Evolutionary conservation across 2,329 filamentous ascomycete species (phyloP), one percentile per base, ranked within the genome.

Genomic region (Arthrobotrys sphaeroides): DNA sequence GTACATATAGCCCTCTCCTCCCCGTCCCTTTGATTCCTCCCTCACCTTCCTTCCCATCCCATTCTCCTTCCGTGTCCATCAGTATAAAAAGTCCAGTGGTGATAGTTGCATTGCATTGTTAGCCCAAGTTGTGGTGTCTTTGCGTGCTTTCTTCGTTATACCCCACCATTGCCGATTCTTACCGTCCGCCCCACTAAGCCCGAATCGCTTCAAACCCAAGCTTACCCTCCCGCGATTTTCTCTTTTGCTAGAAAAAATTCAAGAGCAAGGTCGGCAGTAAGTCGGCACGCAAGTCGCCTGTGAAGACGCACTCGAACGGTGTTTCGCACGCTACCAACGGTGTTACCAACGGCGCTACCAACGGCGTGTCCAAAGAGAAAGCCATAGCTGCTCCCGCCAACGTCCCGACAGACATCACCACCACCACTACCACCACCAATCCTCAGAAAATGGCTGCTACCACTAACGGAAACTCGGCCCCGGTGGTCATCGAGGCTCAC

Each of bases 401-500:
- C 22, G 57, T 33, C 31, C 38, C 59, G 12, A 42, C 62, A 3
- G 53, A 16, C 3, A 42, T 31, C 4, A 60, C 51, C 31, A 60
- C 49, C n/a, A n/a, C n/a, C n/a, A n/a, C n/a, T n/a, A n/a, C n/a
- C n/a, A n/a, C n/a, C n/a, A n/a, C n/a, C n/a, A n/a, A n/a, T n/a
- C n/a, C n/a, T 36, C 43, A 60, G 65, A 51, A 64, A 18, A 51
- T 62, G 20, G 24, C 47, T 33, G 57, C 36, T 51, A 57, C 45
- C 24, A 65, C 70, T 36, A 45, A 42, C 20, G 57, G 40, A 24
- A 67, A 45, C 38, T 45, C 43, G 49, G 47, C 49, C 31, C 42
- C 60, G 42, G 87, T 86, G 53, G 89, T 91, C 80, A 90, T 93
- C 80, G 86, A 86, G 77, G 91, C 93, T 85, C 90, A 93, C 83